phyloP scores from a whole-genome alignment of 495 filamentous ascomycete genomes.

The Hypoxylon fuscum region DNA sequence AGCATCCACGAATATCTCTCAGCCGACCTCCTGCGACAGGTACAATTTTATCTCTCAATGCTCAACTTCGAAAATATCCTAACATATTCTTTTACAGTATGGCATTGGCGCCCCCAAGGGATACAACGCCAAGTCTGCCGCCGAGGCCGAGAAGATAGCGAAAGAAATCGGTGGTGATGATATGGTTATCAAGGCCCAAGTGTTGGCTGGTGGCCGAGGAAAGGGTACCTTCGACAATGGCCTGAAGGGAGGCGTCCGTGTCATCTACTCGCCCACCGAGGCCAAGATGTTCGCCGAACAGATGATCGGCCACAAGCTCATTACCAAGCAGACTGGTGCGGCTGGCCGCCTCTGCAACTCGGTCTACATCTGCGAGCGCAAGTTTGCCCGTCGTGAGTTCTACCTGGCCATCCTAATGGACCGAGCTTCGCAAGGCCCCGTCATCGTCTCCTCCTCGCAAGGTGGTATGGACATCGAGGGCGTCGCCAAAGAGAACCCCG shows the following conservation, averaged over 20 bases:
- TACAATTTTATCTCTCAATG: constrained; percentile 56
- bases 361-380: constrained; percentile 99
- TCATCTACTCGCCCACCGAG: constrained; percentile 88
- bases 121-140: constrained; percentile 78
- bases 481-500: constrained; percentile 96
- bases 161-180: constrained; percentile 92
- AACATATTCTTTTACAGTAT: constrained; percentile 68
- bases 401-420: constrained; percentile 99
- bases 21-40: constrained; percentile 84
- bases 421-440: constrained; percentile 86
- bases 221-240: constrained; percentile 98
- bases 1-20: constrained; percentile 98
- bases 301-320: constrained; percentile 99
- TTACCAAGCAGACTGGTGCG: constrained; percentile 98
- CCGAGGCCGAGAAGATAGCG: constrained; percentile 91
- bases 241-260: constrained; percentile 96
- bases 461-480: constrained; percentile 99
- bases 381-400: constrained; percentile 98
- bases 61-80: constrained; percentile 28
- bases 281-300: constrained; percentile 98
- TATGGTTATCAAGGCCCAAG: constrained; percentile 99
- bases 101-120: constrained; percentile 92
- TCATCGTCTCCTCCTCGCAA: constrained; percentile 97
- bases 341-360: constrained; percentile 90
- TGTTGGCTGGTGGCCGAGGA: constrained; percentile 94